Base-by-base conservation (phyloP, 352 stramenopile species). In the Phytophthora megakarya region DNA sequence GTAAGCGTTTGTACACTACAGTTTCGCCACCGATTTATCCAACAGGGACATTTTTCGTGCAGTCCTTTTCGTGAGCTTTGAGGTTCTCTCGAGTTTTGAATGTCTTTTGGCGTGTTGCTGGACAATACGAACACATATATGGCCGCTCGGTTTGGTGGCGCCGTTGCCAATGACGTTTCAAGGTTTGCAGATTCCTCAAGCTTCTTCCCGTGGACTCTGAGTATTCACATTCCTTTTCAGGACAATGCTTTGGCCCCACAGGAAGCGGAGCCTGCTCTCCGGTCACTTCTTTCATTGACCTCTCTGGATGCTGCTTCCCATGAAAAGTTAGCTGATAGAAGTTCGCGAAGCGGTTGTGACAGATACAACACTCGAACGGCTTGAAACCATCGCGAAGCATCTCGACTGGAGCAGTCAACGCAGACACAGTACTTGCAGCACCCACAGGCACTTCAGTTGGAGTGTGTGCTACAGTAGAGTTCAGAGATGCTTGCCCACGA, bases 61-160 rank as follows among this genome's bases (percentile, higher is more conserved):
- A 88, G 38, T 89, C 80, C 44, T 88, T 89, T 44, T 86, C 76
- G 52, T 89, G 80, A 15, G 81, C 79, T 67, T 81, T 86, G 26
- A 90, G 73, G 58, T 90, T 90, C 50, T 90, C 81, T 23, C 73
- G 78, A 5, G 81, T 90, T 54, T 90, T 90, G 63, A 90, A 88
- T 23, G 75, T 75, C 55, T 88, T 90, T 37, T 70, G 73, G 15
- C 66, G 60, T 10, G 54, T 58, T 3, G 73, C 47, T 16, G 74
- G 61, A 26, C 81, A 90, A 45, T 72, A 57, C 1, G 65, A 47
- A 55, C 81, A 90, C 37, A 70, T 56, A 54, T 87, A 85, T n/a
- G 81, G 81, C 3, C 81, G 73, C 1, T 72, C 64, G 16, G 40
- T 72, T 59, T 88, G 79, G 58, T 90, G 81, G 1, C 78, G 73